Evolutionary conservation across 306 rosid species (phyloP).

Genomic region (Canavalia gladiata): DNA sequence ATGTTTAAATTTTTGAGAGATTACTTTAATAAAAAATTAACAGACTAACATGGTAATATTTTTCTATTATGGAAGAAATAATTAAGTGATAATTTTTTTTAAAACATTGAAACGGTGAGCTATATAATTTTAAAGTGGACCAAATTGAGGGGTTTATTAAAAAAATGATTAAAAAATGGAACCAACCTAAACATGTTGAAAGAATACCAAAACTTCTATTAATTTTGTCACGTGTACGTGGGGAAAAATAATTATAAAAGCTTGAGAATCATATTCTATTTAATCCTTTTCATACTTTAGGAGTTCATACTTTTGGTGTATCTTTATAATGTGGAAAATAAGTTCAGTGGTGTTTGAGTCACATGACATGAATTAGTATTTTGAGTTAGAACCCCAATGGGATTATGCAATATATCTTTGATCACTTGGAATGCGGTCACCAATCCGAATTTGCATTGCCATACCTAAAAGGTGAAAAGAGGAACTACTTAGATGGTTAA

Average conservation of each 20-base stretch:
- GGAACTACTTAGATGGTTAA: not conserved
- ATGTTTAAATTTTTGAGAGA: too few species aligned
- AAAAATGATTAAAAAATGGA: not conserved
- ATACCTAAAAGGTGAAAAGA: conserved; percentile 6
- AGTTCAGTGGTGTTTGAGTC: conserved; percentile 37
- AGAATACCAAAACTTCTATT: not conserved
- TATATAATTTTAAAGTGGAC: not conserved
- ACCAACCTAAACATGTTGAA: not conserved
- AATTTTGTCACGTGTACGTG: conserved; percentile 16
- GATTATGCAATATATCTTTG: not conserved
- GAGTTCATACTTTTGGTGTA: not conserved
- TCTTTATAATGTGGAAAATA: not conserved
- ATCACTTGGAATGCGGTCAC: conserved; percentile 22
- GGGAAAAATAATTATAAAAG: not conserved
- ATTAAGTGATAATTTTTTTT: too few species aligned
- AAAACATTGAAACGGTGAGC: not conserved
- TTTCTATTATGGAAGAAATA: too few species aligned
- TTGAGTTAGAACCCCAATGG: conserved; percentile 25
- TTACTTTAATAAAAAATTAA: too few species aligned
- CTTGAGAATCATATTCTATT: conserved; percentile 1
- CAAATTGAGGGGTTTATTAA: not conserved
- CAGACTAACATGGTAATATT: too few species aligned
- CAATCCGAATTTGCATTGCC: conserved; percentile 37
- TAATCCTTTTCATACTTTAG: conserved; percentile 10
- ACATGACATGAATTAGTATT: conserved; percentile 23